phyloP scores from a whole-genome alignment of 495 filamentous ascomycete species.

The Schizothecium vesticola region DNA sequence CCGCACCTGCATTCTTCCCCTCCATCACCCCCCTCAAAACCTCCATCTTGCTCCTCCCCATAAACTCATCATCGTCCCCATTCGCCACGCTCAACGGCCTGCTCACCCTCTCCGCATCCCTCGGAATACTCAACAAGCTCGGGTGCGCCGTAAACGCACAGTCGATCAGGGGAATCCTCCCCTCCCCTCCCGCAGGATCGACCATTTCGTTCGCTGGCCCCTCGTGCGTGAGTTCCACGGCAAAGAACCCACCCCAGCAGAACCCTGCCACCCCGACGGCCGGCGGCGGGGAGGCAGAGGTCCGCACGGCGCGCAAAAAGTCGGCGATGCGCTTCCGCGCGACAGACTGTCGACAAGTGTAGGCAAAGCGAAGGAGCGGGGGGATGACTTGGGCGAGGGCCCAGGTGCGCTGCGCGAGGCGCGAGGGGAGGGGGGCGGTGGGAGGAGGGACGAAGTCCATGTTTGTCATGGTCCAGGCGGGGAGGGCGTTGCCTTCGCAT shows the following conservation, averaged over 20 bases:
- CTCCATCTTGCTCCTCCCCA: slow-evolving; percentile 36
- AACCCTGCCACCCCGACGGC: slow-evolving; percentile 49
- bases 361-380: slow-evolving; percentile 22
- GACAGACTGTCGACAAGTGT: slow-evolving; percentile 29
- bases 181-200: slow-evolving; percentile 16
- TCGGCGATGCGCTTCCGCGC: slow-evolving; percentile 39
- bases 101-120: slow-evolving; percentile 47
- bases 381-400: not conserved
- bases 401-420: not conserved
- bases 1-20: slow-evolving; percentile 26
- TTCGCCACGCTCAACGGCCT: slow-evolving; percentile 52
- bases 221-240: slow-evolving; percentile 40
- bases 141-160: slow-evolving; percentile 54
- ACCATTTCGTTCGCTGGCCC: slow-evolving; percentile 6
- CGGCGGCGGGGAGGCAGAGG: slow-evolving; percentile 10
- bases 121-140: slow-evolving; percentile 43
- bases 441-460: not conserved
- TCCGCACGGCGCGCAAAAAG: slow-evolving; percentile 46
- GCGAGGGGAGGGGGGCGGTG: not conserved
- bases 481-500: not conserved
- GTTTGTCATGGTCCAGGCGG: not conserved
- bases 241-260: slow-evolving; percentile 57
- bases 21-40: slow-evolving; percentile 39
- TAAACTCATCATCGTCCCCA: slow-evolving; percentile 46
- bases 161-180: slow-evolving; percentile 38